Evolutionary conservation across 257 asterid genomes (phyloP).

Genomic region (Ocimum tenuiflorum): DNA sequence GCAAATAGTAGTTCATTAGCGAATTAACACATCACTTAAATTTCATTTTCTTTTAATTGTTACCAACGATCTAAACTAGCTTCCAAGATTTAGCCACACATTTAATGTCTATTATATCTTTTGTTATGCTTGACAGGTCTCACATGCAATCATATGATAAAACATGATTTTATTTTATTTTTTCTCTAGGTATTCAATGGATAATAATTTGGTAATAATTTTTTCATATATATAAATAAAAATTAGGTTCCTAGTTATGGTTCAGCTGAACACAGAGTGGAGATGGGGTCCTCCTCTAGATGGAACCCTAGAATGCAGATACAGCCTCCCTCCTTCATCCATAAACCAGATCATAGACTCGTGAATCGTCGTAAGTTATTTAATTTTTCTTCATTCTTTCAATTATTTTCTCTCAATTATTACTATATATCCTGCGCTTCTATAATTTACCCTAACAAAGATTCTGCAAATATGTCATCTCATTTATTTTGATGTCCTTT

Average conservation of each 20-base stretch:
- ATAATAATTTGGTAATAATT: no score
- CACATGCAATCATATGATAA: neutral
- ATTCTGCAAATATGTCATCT: neutral
- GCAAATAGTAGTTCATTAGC: no score
- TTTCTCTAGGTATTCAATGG: neutral
- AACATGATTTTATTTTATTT: neutral
- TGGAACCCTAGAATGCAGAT: constrained; percentile 40
- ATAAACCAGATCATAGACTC: constrained; percentile 37
- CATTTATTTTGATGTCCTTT: neutral
- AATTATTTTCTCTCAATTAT: no score
- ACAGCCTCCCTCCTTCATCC: constrained; percentile 34
- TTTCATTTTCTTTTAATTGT: no score
- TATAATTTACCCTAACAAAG: neutral
- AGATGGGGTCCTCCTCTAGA: constrained; percentile 54
- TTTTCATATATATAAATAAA: no score
- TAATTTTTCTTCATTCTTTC: neutral
- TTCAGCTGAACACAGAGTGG: constrained; percentile 43
- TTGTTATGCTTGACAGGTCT: no score
- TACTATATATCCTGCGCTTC: no score
- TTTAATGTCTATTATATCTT: no score
- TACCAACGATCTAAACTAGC: neutral
- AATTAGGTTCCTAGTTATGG: constrained; percentile 11
- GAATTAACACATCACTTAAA: no score
- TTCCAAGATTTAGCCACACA: neutral
- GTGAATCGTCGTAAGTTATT: constrained; percentile 50